These are phyloP conservation scores for Nakazawaea sp. DNA, from an alignment of 805 yeast species.

Conservation along the genomic window DNA sequence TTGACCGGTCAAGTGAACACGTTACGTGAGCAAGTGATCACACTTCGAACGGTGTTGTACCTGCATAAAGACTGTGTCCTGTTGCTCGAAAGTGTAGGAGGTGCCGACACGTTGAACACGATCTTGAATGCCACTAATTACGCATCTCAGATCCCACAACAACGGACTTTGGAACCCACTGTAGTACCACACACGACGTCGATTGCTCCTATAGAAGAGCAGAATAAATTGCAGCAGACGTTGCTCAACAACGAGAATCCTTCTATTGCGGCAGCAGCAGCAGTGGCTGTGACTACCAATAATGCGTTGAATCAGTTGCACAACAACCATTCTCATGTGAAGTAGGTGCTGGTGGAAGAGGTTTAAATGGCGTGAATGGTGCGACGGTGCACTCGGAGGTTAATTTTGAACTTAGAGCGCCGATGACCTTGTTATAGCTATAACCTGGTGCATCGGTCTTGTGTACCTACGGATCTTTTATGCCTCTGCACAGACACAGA, in stretches of 20 bases:
- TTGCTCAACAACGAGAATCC: slow-evolving; percentile 5
- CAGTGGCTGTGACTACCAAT: slow-evolving; percentile 8
- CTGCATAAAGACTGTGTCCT: slow-evolving; percentile 45
- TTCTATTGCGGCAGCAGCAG: slow-evolving; percentile 6
- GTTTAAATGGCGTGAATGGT: too few species aligned
- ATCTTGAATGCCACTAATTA: slow-evolving; percentile 26
- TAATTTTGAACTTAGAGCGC: too few species aligned
- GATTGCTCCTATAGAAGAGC: slow-evolving; percentile 9
- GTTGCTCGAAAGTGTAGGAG: slow-evolving; percentile 37
- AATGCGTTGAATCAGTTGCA: slow-evolving; percentile 7
- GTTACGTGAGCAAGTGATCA: slow-evolving; percentile 50
- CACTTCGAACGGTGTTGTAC: slow-evolving; percentile 38
- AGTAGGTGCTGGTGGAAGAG: too few species aligned
- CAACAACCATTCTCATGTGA: not conserved
- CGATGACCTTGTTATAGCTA: too few species aligned
- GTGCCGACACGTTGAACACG: slow-evolving; percentile 36
- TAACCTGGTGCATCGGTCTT: too few species aligned
- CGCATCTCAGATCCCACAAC: slow-evolving; percentile 14
- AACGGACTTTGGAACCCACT: slow-evolving; percentile 6
- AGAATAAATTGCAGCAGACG: slow-evolving; percentile 5
- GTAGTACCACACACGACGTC: slow-evolving; percentile 12
- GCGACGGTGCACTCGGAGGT: too few species aligned
- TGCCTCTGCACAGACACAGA: too few species aligned
- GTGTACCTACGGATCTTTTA: too few species aligned
- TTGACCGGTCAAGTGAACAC: slow-evolving; percentile 51